phyloP scores from a whole-genome alignment of 2,329 filamentous ascomycete species.

The Pseudogymnoascus sp. region DNA sequence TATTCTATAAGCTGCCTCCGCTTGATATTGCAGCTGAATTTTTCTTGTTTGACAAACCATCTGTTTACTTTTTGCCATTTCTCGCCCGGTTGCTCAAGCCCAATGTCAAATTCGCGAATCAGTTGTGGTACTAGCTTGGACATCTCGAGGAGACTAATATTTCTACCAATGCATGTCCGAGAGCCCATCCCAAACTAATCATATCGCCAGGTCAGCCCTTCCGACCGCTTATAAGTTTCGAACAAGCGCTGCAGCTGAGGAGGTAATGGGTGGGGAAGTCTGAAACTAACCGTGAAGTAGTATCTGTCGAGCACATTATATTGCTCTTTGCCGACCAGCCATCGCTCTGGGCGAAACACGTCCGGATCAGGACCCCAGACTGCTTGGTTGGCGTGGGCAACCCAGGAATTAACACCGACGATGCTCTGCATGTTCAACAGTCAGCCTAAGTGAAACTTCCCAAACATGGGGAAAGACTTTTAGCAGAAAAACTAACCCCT shows the following conservation, averaged over 20 bases:
- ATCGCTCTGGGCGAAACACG: neutral
- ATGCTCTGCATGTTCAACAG: neutral
- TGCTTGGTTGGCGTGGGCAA: neutral
- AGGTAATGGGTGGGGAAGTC: neutral
- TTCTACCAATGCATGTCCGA: constrained; percentile 33
- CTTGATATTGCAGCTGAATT: neutral
- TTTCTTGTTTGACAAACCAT: neutral
- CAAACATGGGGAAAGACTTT: neutral
- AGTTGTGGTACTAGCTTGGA: constrained; percentile 32
- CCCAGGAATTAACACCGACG: neutral
- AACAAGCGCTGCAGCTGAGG: neutral
- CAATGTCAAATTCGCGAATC: constrained; percentile 14
- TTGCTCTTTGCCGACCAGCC: neutral
- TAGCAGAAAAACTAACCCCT: neutral
- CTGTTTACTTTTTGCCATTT: neutral
- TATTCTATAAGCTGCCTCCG: neutral
- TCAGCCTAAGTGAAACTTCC: neutral
- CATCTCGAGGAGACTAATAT: constrained; percentile 35
- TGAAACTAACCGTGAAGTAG: neutral
- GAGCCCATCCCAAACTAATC: constrained; percentile 32
- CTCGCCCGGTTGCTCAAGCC: neutral
- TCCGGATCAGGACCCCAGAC: neutral
- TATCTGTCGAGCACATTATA: neutral
- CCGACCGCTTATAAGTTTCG: neutral
- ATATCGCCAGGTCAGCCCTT: neutral